A percentile compares a stretch with the other conserved stretches of the same genome.
Evolutionary conservation across 306 rosid species (phyloP).

Genomic region (Rubus idaeus): DNA sequence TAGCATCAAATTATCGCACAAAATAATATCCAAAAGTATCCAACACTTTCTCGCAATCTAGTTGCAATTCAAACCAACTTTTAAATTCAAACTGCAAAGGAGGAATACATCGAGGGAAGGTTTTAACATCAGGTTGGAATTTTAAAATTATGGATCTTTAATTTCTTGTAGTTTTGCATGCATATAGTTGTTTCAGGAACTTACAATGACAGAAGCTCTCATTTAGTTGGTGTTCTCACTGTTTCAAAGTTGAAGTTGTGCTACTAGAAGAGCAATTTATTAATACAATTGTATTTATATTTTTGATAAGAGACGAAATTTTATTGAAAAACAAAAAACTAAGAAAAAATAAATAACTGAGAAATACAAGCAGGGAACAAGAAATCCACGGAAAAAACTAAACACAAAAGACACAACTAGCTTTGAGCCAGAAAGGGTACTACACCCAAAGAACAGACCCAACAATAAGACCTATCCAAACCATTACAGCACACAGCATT

Average conservation of each 20-base stretch:
- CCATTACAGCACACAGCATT: too few relatives aligned
- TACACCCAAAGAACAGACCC: too few relatives aligned
- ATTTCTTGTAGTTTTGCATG: not conserved
- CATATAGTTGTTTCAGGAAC: not conserved
- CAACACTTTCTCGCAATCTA: not conserved
- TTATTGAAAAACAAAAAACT: too few relatives aligned
- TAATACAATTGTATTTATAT: too few relatives aligned
- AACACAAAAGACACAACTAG: too few relatives aligned
- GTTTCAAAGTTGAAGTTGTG: not conserved
- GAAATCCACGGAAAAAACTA: too few relatives aligned
- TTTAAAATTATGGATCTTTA: not conserved
- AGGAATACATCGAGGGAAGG: not conserved
- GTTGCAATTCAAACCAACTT: not conserved
- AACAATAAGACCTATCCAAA: too few relatives aligned
- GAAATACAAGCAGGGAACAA: too few relatives aligned
- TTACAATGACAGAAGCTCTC: not conserved
- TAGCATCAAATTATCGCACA: not conserved
- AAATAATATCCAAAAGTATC: too few relatives aligned
- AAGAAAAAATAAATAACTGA: not conserved
- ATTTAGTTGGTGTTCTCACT: not conserved
- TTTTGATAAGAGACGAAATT: too few relatives aligned
- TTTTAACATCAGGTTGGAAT: not conserved
- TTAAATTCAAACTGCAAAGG: not conserved
- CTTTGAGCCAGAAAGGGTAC: too few relatives aligned
- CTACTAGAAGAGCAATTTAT: too few relatives aligned